phyloP scores from a whole-genome alignment of 331 rosid species.

The Stylosanthes scabra region DNA sequence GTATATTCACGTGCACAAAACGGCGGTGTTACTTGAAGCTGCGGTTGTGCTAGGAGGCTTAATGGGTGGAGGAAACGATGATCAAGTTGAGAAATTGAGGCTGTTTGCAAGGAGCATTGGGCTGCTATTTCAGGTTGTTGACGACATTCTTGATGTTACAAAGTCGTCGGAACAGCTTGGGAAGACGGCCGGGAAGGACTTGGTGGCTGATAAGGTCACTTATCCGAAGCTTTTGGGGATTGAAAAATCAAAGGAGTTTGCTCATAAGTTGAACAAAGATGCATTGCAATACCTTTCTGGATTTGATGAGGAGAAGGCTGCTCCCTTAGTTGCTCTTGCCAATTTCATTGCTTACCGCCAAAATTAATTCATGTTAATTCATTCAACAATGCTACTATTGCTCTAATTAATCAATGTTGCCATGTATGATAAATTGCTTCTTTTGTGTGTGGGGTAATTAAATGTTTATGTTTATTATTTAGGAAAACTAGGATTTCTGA shows the following conservation, averaged over 20 bases:
- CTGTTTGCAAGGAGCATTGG: slow-evolving; percentile 71
- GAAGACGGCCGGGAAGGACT: slow-evolving; percentile 92
- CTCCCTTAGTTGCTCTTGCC: slow-evolving; percentile 70
- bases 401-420: no score
- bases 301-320: slow-evolving; percentile 60
- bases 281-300: slow-evolving; percentile 60
- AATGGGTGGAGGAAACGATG: slow-evolving; percentile 69
- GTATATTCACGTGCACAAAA: slow-evolving; percentile 77
- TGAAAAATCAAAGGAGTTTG: slow-evolving; percentile 72
- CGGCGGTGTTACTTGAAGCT: slow-evolving; percentile 78
- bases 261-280: slow-evolving; percentile 56
- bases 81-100: slow-evolving; percentile 67
- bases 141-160: slow-evolving; percentile 86
- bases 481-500: neutral
- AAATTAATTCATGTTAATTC: slow-evolving; percentile 34
- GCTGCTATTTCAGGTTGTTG: slow-evolving; percentile 86
- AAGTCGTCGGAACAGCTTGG: slow-evolving; percentile 82
- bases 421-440: no score
- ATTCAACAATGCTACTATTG: no score
- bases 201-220: slow-evolving; percentile 77
- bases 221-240: slow-evolving; percentile 83
- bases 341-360: slow-evolving; percentile 77
- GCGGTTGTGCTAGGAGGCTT: slow-evolving; percentile 80
- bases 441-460: no score
- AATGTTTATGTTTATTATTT: no score